Conservation (phyloP, 345 rosid genomes). For the Schrenkiella parvula region DNA sequence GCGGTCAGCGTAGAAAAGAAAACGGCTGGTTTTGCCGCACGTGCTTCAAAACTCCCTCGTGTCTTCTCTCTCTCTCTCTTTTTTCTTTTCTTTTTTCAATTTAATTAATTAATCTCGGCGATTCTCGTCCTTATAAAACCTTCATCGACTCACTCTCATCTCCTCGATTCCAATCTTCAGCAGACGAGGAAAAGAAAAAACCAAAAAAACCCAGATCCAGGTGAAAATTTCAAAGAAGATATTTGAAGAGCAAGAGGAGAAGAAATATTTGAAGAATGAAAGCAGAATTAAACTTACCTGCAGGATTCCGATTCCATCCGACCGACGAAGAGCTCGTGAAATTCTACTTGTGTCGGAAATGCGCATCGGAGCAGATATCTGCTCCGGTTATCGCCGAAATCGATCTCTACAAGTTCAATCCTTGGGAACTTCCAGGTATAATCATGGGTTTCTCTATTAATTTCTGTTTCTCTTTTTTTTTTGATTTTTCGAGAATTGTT, state of each 20-base stretch:
- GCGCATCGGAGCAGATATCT: conserved; percentile 49
- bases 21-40: conserved; percentile 31
- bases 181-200: neutral
- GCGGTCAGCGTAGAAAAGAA: conserved; percentile 38
- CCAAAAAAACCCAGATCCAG: neutral
- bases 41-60: conserved; percentile 28
- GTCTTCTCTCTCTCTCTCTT: neutral
- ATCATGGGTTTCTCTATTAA: neutral
- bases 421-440: conserved; percentile 95
- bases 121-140: conserved; percentile 30
- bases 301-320: conserved; percentile 95
- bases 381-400: conserved; percentile 84
- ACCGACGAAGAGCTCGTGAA: conserved; percentile 89
- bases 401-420: conserved; percentile 87
- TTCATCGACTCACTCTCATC: conserved; percentile 5
- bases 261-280: conserved; percentile 33
- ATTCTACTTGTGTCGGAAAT: conserved; percentile 69
- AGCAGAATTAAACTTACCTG: conserved; percentile 60
- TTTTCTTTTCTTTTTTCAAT: neutral
- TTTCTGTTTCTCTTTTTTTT: neutral
- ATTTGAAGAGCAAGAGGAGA: neutral
- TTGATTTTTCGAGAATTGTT: neutral
- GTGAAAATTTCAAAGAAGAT: neutral
- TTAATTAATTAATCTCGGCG: neutral
- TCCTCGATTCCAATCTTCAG: conserved; percentile 34